These are phyloP conservation scores for Salmacisia buchloeana DNA, from an alignment of 1,284 basidiomycete species.

Conservation along the genomic window DNA sequence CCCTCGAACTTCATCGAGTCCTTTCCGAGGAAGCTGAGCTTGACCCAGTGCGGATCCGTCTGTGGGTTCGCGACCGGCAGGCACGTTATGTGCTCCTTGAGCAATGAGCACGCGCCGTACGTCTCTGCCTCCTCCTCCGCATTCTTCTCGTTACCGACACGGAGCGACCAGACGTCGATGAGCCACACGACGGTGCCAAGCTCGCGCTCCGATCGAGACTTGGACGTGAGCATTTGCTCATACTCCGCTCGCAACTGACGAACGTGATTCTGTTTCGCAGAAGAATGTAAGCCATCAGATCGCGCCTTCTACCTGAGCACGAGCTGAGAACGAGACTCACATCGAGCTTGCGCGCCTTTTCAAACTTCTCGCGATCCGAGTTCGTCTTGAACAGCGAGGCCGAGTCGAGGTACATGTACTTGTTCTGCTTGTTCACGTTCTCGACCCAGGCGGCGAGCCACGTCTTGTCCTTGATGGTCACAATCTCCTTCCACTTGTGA, in stretches of 20 bases:
- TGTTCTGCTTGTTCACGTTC: slow-evolving; percentile 47
- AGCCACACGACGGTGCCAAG: slow-evolving; percentile 50
- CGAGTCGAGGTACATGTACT: slow-evolving; percentile 50
- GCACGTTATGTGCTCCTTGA: slow-evolving; percentile 45
- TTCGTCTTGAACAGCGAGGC: slow-evolving; percentile 48
- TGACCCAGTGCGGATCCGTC: slow-evolving; percentile 29
- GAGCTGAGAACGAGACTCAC: slow-evolving; percentile 12
- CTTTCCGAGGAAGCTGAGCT: slow-evolving; percentile 48
- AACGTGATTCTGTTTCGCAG: slow-evolving; percentile 20
- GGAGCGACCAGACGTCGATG: slow-evolving; percentile 49
- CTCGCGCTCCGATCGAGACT: slow-evolving; percentile 42
- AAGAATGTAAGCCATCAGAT: too few relatives aligned
- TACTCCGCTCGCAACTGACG: slow-evolving; percentile 41
- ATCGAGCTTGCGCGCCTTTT: slow-evolving; percentile 48
- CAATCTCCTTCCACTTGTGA: slow-evolving; percentile 46
- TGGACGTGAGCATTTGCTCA: slow-evolving; percentile 42
- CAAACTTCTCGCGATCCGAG: slow-evolving; percentile 48
- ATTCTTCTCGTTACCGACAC: slow-evolving; percentile 51
- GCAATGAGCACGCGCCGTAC: slow-evolving; percentile 48
- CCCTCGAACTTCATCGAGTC: slow-evolving; percentile 51
- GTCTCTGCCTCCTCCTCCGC: slow-evolving; percentile 50
- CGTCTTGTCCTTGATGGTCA: slow-evolving; percentile 46
- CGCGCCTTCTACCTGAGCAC: too few relatives aligned
- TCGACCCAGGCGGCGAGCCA: slow-evolving; percentile 50
- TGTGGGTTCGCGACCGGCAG: slow-evolving; percentile 21